phyloP scores from a whole-genome alignment of 805 yeast genomes.

The Ogataea zsoltii region DNA sequence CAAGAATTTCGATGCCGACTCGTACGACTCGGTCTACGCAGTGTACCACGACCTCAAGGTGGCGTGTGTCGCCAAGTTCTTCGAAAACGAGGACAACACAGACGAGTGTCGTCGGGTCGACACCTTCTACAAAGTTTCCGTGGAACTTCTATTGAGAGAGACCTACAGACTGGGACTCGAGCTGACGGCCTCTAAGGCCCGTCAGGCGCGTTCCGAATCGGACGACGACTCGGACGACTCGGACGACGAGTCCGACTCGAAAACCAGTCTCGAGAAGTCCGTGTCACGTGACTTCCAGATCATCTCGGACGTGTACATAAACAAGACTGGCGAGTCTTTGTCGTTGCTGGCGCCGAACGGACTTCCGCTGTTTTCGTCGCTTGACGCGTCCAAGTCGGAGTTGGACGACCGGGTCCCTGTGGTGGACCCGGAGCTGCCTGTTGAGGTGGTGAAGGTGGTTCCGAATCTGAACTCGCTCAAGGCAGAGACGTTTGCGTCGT shows the following conservation, averaged over 20 bases:
- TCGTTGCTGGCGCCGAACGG: constrained; percentile 60
- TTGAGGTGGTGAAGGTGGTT: constrained; percentile 64
- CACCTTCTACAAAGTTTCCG: constrained; percentile 58
- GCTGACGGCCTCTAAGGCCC: neutral
- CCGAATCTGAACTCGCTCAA: constrained; percentile 46
- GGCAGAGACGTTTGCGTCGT: constrained; percentile 44
- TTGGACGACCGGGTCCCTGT: constrained; percentile 73
- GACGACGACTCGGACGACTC: constrained; percentile 12
- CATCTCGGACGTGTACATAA: constrained; percentile 52
- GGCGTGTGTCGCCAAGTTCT: constrained; percentile 50
- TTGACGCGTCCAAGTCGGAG: constrained; percentile 60
- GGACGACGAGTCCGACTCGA: constrained; percentile 16
- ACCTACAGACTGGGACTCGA: constrained; percentile 39
- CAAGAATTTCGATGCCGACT: constrained; percentile 38
- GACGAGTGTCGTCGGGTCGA: constrained; percentile 55
- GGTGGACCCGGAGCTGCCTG: constrained; percentile 56
- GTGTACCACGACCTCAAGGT: constrained; percentile 69
- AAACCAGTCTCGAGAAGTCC: constrained; percentile 37
- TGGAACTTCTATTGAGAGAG: constrained; percentile 66
- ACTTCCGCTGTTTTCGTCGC: constrained; percentile 77
- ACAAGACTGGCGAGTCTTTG: constrained; percentile 65
- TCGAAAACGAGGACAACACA: constrained; percentile 49
- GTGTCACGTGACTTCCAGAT: constrained; percentile 60
- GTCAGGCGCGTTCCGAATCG: constrained; percentile 9
- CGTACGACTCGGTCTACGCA: constrained; percentile 52